Evolutionary conservation across 2,329 filamentous ascomycete genomes (phyloP).

Genomic region (Cladophialophora yegresii): DNA sequence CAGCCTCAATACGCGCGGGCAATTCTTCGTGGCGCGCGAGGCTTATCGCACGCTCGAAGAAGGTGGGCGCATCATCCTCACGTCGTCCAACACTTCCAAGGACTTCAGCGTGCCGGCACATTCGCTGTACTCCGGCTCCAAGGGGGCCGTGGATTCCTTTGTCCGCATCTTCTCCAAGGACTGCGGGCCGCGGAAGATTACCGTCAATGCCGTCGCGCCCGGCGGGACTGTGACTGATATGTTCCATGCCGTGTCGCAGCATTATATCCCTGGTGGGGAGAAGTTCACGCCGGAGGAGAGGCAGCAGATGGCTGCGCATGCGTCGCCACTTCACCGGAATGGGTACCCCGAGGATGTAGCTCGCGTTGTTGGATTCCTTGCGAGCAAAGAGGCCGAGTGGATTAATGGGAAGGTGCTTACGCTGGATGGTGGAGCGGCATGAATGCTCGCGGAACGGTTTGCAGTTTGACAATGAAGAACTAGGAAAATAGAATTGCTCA

Average conservation of each 20-base stretch:
- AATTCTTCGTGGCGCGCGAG: constrained; percentile 69
- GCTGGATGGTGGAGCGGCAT: constrained; percentile 1
- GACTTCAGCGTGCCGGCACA: constrained; percentile 68
- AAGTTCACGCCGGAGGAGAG: constrained; percentile 62
- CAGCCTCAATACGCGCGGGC: constrained; percentile 62
- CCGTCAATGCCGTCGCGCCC: constrained; percentile 70
- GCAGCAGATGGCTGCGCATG: constrained; percentile 50
- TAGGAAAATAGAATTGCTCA: no score
- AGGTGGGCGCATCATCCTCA: constrained; percentile 66
- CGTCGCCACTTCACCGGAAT: constrained; percentile 59
- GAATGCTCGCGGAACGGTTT: not conserved
- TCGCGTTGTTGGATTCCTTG: constrained; percentile 57
- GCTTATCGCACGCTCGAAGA: constrained; percentile 68
- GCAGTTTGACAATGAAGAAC: no score
- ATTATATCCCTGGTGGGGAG: constrained; percentile 60
- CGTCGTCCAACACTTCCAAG: constrained; percentile 55
- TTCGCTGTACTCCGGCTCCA: constrained; percentile 69
- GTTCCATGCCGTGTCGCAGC: constrained; percentile 69
- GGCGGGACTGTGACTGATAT: constrained; percentile 75
- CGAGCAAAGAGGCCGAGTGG: constrained; percentile 62
- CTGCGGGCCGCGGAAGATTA: constrained; percentile 66
- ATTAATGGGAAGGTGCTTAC: constrained; percentile 57
- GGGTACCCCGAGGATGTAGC: constrained; percentile 61
- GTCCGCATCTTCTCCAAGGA: constrained; percentile 70
- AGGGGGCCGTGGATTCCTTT: constrained; percentile 72